Evolutionary conservation across 805 yeast genomes (phyloP), one percentile per base, ranked within the genome.

Genomic region (Wickerhamiella bombiphila): DNA sequence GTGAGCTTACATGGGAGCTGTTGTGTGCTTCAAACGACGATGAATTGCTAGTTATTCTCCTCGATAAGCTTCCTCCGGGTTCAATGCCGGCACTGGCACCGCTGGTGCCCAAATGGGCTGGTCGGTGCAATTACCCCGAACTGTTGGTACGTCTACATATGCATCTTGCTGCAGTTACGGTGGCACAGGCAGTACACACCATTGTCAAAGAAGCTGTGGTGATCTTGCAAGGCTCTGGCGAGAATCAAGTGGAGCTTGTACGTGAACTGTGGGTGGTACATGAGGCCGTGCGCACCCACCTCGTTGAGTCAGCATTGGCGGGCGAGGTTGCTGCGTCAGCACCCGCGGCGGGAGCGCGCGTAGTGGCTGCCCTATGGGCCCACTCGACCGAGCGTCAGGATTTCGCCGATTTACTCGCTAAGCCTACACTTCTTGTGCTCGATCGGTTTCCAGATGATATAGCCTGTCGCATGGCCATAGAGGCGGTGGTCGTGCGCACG

Each of bases 261-360:
- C 71, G 69, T 37, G 63, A 71, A 17, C 62, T 86, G 2, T 76
- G 80, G 64, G 62, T 66, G 4, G 57, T 88, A 1, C 59, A 60
- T 36, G 76, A 73, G 29, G 55, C 67, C n/a, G 59, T 66, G 15
- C 64, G 69, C 19, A 71, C 72, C 11, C 50, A 66, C 2, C 58
- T 68, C 34, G 66, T 85, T 19, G 93, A 85, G 48, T 88, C 93
- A 1, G 79, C 82, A 0, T 44, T 86, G 2, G 61, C 81, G 0
- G 61, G 69, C 2, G 63, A 73, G 34, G 65, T 81, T 22, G 50
- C 75, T 11, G 54, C 63, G 1, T 50, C 47, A 3, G 35, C 40
- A 5, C 57, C 65, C 16, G 52, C 57, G 4, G 57, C 64, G 14
- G 63, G 74, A 42, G 55, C 77, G 1, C 54, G 61, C 14, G 77